Percentiles rank a stretch among this genome's conserved stretches.
phyloP scores from a whole-genome alignment of 192 early-diverging fungal species.

The Podila epigama region DNA sequence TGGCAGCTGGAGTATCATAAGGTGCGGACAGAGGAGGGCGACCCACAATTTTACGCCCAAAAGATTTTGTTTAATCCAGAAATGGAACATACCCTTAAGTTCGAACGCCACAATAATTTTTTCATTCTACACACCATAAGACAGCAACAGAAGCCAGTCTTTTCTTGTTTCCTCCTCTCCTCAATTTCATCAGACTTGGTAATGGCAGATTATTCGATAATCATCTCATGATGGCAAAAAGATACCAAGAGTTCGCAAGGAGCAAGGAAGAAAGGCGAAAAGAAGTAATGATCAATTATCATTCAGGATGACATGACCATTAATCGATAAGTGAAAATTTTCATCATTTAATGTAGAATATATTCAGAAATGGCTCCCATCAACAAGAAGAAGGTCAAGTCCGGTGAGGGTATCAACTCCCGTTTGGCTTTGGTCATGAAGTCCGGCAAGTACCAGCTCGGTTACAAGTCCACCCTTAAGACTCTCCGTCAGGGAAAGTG shows the following conservation, averaged over 20 bases:
- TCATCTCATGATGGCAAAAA: background rate
- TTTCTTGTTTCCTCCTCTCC: slow-evolving; percentile 37
- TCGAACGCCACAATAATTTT: too few species aligned
- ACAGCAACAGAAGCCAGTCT: too few species aligned
- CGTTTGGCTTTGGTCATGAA: slow-evolving; percentile 99
- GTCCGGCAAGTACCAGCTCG: slow-evolving; percentile 97
- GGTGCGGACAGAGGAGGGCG: too few species aligned
- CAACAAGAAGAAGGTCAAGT: slow-evolving; percentile 85
- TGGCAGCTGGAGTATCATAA: too few species aligned
- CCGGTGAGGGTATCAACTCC: slow-evolving; percentile 96
- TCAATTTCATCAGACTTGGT: slow-evolving; percentile 53
- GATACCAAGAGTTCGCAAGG: background rate
- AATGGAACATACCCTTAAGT: too few species aligned
- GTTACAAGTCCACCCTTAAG: slow-evolving; percentile 99
- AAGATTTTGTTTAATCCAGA: too few species aligned
- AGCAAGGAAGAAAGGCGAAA: background rate
- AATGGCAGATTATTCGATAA: background rate
- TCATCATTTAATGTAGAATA: slow-evolving; percentile 2
- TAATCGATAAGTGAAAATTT: background rate
- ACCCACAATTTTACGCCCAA: too few species aligned
- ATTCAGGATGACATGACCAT: slow-evolving; percentile 1
- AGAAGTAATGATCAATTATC: background rate
- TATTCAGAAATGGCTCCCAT: slow-evolving; percentile 61
- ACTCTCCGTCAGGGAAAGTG: slow-evolving; percentile 94
- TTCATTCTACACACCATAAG: too few species aligned